Base-by-base conservation (phyloP, 163 green algal species). In the Coccomyxa subellipsoidea region DNA sequence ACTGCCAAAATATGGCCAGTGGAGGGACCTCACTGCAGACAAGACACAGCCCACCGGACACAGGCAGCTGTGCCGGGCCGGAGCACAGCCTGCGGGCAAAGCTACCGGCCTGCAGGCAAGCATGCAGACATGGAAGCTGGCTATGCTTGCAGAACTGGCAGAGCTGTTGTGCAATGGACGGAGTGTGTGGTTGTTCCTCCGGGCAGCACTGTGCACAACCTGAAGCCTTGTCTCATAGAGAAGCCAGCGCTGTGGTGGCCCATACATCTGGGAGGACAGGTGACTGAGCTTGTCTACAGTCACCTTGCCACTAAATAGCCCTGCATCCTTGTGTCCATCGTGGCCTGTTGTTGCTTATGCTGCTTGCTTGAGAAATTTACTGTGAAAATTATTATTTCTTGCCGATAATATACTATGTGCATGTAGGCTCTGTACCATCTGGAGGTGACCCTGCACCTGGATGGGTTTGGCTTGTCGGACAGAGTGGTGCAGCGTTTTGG, bases 211-310 rank as follows among this genome's bases (percentile, higher is more conserved):
- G 0, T 66, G 4, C 25, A 38, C 75, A 79, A 15, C 75, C 36
- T 79, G 75, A 23, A 34, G 10, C 12, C 21, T 7, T 37, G n/a
- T 36, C 25, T 79, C 1, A 36, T 79, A 37, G 25, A 59, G 18
- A 36, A 15, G 15, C 75, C 75, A 9, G 23, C 18, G 27, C 27
- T 79, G 75, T 79, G 75, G 75, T 79, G 75, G 75, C 75, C 75
- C 15, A 34, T 79, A 34, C 36, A 79, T 34, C 36, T 79, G 36
- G 75, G 75, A 35, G 25, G 34, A 2, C 75, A 79, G 75, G 75
- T 79, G 38, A 34, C 21, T 18, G n/a, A 36, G 69, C n/a, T 75
- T 18, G 9, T 75, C 31, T 18, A 38, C 69, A 34, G n/a, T 75
- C 69, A 38, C 69, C n/a, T 73, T 75, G 69, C 7, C n/a, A n/a